A percentile compares a stretch with the other conserved stretches of the same genome.
phyloP scores from a whole-genome alignment of 2,329 filamentous ascomycete species.

The Cordyceps militaris region DNA sequence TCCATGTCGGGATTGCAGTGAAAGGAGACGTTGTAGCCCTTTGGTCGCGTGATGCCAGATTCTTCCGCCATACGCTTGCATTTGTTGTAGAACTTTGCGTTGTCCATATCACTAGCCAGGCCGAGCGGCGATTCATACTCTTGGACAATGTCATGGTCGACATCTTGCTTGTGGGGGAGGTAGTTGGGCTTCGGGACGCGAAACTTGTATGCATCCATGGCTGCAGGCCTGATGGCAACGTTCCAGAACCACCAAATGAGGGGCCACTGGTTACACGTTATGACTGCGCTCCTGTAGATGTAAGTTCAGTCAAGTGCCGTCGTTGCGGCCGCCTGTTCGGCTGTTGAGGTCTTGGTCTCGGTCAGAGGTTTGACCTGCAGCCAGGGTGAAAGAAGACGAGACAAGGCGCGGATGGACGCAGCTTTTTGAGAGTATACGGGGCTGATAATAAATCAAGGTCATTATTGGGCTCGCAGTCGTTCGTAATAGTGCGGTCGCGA shows the following conservation, averaged over 20 bases:
- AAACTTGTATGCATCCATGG: constrained; percentile 43
- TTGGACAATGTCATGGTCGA: constrained; percentile 47
- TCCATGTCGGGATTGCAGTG: constrained; percentile 94
- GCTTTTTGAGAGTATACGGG: not conserved
- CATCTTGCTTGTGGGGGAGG: constrained; percentile 46
- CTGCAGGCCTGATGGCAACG: constrained; percentile 18
- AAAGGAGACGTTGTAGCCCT: constrained; percentile 87
- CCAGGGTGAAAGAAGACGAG: not conserved
- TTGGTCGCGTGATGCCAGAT: constrained; percentile 69
- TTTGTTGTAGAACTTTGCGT: constrained; percentile 50
- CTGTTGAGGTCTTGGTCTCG: not conserved
- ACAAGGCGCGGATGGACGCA: not conserved
- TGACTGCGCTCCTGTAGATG: not conserved
- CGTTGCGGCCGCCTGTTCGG: not conserved
- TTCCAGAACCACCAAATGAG: not conserved
- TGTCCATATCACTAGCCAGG: constrained; percentile 44
- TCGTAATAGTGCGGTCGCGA: not conserved
- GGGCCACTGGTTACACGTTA: not conserved
- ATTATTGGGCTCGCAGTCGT: no score
- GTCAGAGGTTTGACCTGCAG: not conserved
- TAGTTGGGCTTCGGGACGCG: constrained; percentile 54
- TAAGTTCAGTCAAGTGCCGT: not conserved
- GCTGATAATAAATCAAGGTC: no score
- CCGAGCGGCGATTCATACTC: constrained; percentile 45
- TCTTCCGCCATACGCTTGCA: constrained; percentile 50